Evolutionary conservation across 2,329 filamentous ascomycete genomes (phyloP).

Genomic region (Microdochium bolleyi): DNA sequence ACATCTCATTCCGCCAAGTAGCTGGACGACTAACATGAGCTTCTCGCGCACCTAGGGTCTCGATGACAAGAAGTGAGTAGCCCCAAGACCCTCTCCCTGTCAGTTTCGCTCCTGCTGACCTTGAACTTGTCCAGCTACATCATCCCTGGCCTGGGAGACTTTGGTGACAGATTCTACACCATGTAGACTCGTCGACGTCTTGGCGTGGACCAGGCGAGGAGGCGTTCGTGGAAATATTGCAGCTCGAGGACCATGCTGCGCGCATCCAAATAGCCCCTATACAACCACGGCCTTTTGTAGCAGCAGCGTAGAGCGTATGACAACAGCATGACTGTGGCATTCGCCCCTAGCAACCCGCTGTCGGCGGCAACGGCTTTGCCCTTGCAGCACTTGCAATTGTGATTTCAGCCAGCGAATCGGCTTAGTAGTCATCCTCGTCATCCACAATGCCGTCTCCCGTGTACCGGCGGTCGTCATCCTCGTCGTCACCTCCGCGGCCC

Average conservation of each 20-base stretch:
- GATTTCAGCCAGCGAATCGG: conserved; percentile 2
- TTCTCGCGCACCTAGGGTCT: conserved; percentile 48
- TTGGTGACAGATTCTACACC: conserved; percentile 93
- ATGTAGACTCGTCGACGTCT: conserved; percentile 38
- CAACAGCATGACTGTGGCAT: no score
- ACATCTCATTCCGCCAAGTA: background rate
- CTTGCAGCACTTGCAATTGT: background rate
- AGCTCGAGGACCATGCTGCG: no score
- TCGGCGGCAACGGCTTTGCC: no score
- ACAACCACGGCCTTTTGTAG: no score
- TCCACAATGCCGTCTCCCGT: conserved; percentile 46
- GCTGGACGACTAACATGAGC: background rate
- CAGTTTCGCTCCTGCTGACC: conserved; percentile 25
- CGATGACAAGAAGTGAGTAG: conserved; percentile 87
- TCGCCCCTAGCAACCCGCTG: no score
- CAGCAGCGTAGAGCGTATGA: no score
- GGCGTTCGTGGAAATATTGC: no score
- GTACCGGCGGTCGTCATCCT: conserved; percentile 44
- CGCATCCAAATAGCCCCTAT: no score
- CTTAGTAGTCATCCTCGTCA: conserved; percentile 41
- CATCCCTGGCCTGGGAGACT: conserved; percentile 86
- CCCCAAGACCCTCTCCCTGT: background rate
- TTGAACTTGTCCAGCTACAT: conserved; percentile 65
- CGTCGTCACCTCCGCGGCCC: conserved; percentile 26
- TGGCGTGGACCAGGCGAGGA: no score